Percentiles rank a stretch among this genome's conserved stretches.
Evolutionary conservation across 257 asterid species (phyloP).

Genomic region (Ilex aquifolium): DNA sequence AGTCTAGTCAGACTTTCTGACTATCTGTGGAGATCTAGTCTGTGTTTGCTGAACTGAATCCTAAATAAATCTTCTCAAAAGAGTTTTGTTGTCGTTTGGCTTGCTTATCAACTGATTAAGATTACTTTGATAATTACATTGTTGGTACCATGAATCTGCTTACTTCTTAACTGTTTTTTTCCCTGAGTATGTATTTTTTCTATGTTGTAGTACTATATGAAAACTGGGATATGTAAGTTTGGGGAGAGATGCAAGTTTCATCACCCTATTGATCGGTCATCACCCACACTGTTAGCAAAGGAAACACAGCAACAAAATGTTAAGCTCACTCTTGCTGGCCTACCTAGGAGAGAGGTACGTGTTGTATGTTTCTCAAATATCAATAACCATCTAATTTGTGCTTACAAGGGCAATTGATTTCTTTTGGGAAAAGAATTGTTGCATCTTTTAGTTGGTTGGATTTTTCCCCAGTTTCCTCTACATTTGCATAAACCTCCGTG

Average conservation of each 20-base stretch:
- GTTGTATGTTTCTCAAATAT: constrained; percentile 8
- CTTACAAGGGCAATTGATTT: not conserved
- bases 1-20: no score
- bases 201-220: constrained; percentile 71
- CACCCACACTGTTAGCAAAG: constrained; percentile 26
- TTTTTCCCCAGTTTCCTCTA: no score
- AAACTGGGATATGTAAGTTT: constrained; percentile 86
- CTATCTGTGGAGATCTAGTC: no score
- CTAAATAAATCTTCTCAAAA: no score
- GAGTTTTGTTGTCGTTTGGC: not conserved
- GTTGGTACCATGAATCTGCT: constrained; percentile 9
- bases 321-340: constrained; percentile 83
- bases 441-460: no score
- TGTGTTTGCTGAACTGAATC: no score
- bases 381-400: not conserved
- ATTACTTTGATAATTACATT: constrained; percentile 6
- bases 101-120: constrained; percentile 6
- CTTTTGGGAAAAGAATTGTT: not conserved
- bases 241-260: constrained; percentile 80
- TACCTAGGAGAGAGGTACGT: constrained; percentile 93
- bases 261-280: constrained; percentile 78
- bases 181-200: not conserved
- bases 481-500: no score
- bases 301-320: constrained; percentile 50
- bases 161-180: not conserved